phyloP scores from a whole-genome alignment of 2,329 filamentous ascomycete species.

The Botrytis tulipae region DNA sequence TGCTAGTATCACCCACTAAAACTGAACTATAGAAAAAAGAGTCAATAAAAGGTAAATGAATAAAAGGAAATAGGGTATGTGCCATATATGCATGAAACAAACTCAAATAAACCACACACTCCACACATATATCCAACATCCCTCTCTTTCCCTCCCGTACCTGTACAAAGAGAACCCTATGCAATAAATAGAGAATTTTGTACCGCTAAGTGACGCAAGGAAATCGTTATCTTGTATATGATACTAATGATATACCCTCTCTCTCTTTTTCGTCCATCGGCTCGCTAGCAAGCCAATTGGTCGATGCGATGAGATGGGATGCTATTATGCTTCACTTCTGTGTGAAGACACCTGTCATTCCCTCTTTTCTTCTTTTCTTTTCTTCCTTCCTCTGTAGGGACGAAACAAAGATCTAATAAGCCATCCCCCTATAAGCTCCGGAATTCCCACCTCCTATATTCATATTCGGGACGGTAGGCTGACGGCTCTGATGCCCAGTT shows the following conservation, averaged over 20 bases:
- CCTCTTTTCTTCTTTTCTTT: not conserved
- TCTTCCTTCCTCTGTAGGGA: not conserved
- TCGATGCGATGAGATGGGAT: not conserved
- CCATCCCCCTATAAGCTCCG: conserved; percentile 32
- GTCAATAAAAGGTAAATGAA: not conserved
- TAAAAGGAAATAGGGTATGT: conserved; percentile 9
- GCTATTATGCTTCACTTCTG: conserved; percentile 1
- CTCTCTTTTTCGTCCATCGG: not conserved
- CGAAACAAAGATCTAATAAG: conserved; percentile 29
- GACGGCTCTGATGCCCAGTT: not conserved
- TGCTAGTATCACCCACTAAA: not conserved
- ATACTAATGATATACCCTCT: not conserved
- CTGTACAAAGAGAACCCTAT: conserved; percentile 6
- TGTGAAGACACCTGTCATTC: not conserved
- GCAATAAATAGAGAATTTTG: conserved; percentile 1
- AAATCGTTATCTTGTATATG: conserved; percentile 15
- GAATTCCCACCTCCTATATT: not conserved
- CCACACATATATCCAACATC: not conserved
- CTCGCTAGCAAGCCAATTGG: conserved; percentile 12
- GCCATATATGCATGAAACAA: conserved; percentile 3
- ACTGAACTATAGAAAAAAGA: not conserved
- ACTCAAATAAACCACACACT: not conserved
- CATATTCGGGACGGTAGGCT: conserved; percentile 16
- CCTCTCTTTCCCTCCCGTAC: not conserved
- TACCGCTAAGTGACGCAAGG: conserved; percentile 13